Conservation (phyloP, 805 yeast genomes). For the Metschnikowia santaceciliae region DNA sequence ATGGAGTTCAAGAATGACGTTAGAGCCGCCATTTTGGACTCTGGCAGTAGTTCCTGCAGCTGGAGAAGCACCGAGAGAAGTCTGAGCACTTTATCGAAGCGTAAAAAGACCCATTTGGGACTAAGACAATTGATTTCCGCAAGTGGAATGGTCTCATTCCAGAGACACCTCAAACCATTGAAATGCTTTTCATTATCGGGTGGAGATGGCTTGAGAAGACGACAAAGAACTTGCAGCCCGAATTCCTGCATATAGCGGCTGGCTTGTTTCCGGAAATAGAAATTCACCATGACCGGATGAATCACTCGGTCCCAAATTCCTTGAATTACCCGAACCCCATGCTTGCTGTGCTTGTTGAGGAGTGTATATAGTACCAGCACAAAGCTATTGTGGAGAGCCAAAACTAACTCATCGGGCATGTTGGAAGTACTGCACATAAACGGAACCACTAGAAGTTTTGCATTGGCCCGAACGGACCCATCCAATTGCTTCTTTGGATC, state of each 20-base stretch:
- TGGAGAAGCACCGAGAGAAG: conserved; percentile 21
- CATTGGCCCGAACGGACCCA: conserved; percentile 10
- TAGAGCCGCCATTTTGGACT: conserved; percentile 24
- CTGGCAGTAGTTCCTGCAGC: conserved; percentile 22
- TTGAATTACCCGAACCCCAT: conserved; percentile 24
- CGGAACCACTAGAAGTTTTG: conserved; percentile 27
- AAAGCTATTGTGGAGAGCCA: conserved; percentile 27
- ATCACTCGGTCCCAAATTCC: conserved; percentile 38
- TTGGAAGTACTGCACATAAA: conserved; percentile 5
- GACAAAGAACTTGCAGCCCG: conserved; percentile 26
- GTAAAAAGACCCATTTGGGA: conserved; percentile 31
- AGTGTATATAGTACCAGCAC: conserved; percentile 28
- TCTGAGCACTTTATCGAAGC: conserved; percentile 30
- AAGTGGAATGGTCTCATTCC: conserved; percentile 28
- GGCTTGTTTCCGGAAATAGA: conserved; percentile 31
- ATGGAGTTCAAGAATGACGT: conserved; percentile 23
- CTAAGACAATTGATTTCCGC: conserved; percentile 30
- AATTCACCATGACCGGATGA: conserved; percentile 27
- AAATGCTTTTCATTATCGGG: conserved; percentile 20
- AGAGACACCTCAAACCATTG: conserved; percentile 29
- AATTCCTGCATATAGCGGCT: conserved; percentile 24
- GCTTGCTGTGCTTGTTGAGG: conserved; percentile 18
- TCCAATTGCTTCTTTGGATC: conserved; percentile 1
- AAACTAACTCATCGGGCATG: conserved; percentile 23
- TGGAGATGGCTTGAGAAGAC: conserved; percentile 22